phyloP scores from a whole-genome alignment of 139 green algal genomes.

The Micractinium conductrix region DNA sequence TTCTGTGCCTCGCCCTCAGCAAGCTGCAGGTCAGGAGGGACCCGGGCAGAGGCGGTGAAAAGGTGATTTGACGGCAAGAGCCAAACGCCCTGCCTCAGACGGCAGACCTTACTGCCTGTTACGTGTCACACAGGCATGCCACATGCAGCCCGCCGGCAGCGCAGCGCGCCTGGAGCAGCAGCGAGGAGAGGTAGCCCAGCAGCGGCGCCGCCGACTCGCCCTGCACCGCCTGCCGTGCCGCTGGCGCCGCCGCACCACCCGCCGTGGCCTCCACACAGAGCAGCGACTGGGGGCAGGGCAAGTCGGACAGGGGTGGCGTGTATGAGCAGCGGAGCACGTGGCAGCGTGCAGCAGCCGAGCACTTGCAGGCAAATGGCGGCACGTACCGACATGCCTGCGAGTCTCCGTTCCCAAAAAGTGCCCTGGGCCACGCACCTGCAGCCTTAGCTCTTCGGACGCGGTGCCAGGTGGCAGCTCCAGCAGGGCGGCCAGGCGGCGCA shows the following conservation, averaged over 20 bases:
- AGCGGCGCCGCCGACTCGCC: conserved; percentile 44
- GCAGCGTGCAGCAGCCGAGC: background rate
- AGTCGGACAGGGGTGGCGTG: background rate
- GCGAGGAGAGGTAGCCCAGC: conserved; percentile 56
- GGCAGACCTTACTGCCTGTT: no score
- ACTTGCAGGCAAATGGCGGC: no score
- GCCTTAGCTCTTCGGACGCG: conserved; percentile 47
- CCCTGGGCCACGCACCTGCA: no score
- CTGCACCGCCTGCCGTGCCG: background rate
- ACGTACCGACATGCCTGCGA: no score
- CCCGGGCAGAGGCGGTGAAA: no score
- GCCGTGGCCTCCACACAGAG: background rate
- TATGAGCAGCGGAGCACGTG: background rate
- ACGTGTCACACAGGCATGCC: no score
- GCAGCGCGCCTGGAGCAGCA: conserved; percentile 40
- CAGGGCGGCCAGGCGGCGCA: conserved; percentile 63
- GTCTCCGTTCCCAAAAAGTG: no score
- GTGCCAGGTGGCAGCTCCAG: conserved; percentile 35
- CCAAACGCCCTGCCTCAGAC: no score
- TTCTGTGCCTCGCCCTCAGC: conserved; percentile 57
- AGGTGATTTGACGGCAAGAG: no score
- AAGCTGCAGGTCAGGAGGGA: conserved; percentile 36
- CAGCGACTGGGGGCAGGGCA: conserved; percentile 1
- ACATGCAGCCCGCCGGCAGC: no score
- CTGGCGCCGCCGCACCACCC: background rate